Evolutionary conservation across 176 grass and related monocot species (phyloP), one percentile per base, ranked within the genome.

Genomic region (Pharus latifolius): DNA sequence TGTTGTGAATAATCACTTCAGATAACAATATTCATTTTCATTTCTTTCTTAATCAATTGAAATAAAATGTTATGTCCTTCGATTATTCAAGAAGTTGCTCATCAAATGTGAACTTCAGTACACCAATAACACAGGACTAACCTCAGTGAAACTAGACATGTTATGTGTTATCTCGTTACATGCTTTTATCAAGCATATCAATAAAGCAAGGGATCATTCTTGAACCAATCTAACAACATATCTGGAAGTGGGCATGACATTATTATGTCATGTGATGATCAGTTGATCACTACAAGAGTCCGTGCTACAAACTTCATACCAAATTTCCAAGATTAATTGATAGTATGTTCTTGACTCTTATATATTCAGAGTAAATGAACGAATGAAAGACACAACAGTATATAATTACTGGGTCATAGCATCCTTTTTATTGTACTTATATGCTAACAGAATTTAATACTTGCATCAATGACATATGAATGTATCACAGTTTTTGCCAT

Each of bases 1-100:
- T 99, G 70, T 44, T 72, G 79, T 53, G 26, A 31, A 83, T 45
- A 68, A 74, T 75, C 31, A 44, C 4, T 14, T 69, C 45, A 80
- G 56, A 49, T 23, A 56, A 63, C 24, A 70, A 54, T 25, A 24
- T 42, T 69, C 29, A 59, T 51, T 73, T 67, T 1, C 69, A 42
- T 47, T 49, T 50, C 46, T 63, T 19, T 38, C 53, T 47, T 10
- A 56, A 69, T 11, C 45, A 56, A 50, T n/a, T 17, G 60, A 6
- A 49, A 48, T 18, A 59, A 70, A n/a, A 75, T 60, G 56, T 52
- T 0, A 0, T 13, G 12, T 14, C 45, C 22, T 11, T 31, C 2
- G 40, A 17, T 32, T 80, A 35, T 69, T 65, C 49, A 73, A 63
- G 31, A 63, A 48, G 14, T 49, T 51, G 29, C 43, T 53, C 28